These are phyloP conservation scores for Penicillium nordicum DNA, from an alignment of 2,329 filamentous ascomycete species.

Conservation along the genomic window DNA sequence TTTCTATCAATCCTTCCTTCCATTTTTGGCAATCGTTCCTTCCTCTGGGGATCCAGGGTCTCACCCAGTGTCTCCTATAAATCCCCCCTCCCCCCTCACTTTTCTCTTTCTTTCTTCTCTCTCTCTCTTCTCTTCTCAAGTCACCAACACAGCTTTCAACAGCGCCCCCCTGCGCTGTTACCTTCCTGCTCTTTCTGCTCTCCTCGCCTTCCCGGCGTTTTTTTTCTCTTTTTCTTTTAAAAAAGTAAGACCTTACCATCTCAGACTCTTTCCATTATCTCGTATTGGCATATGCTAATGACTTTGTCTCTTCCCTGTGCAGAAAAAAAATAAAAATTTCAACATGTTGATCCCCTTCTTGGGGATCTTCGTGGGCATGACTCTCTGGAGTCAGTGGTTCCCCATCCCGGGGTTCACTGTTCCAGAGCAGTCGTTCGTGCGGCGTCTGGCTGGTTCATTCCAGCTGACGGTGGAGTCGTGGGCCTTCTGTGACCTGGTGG, in stretches of 20 bases:
- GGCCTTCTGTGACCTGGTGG: conserved; percentile 15
- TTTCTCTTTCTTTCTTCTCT: conserved; percentile 3
- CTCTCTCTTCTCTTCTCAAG: background rate
- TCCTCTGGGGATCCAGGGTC: background rate
- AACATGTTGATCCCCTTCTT: conserved; percentile 25
- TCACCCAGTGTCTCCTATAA: background rate
- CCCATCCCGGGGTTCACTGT: conserved; percentile 21
- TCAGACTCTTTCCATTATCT: too few species aligned
- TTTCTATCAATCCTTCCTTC: too few species aligned
- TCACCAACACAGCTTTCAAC: background rate
- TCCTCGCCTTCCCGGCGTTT: background rate
- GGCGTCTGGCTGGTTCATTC: conserved; percentile 15
- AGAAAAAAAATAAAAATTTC: background rate
- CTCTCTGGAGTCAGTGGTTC: conserved; percentile 25
- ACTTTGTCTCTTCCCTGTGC: background rate
- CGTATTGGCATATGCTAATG: background rate
- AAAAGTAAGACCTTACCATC: background rate
- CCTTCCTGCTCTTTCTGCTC: background rate
- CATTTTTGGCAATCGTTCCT: background rate
- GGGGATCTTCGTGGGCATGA: conserved; percentile 18
- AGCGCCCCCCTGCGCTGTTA: conserved; percentile 1
- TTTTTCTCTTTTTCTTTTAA: background rate
- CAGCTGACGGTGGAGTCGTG: conserved; percentile 13
- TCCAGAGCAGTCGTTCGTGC: conserved; percentile 18
- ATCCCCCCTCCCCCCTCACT: background rate